Conservation (phyloP, 2,329 filamentous ascomycete species). For the Xylariaceae sp. region DNA sequence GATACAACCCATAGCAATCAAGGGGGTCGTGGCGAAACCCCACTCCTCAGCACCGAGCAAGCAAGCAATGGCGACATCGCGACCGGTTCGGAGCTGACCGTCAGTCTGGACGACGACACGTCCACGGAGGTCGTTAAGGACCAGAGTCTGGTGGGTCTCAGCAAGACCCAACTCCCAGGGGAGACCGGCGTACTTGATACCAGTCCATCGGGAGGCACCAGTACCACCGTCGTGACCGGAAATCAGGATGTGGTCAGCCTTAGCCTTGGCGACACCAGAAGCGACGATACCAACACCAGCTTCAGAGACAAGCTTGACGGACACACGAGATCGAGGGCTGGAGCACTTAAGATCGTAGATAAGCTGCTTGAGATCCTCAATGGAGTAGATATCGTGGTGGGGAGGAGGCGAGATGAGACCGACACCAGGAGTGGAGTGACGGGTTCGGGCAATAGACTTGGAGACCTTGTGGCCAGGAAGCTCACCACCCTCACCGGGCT, state of each 20-base stretch:
- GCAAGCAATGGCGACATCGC: constrained; percentile 91
- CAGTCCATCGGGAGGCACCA: constrained; percentile 94
- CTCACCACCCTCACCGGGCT: constrained; percentile 96
- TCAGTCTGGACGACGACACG: constrained; percentile 96
- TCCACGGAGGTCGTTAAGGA: constrained; percentile 90
- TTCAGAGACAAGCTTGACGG: constrained; percentile 96
- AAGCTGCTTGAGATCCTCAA: constrained; percentile 94
- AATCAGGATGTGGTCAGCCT: constrained; percentile 94
- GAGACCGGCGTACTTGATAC: constrained; percentile 96
- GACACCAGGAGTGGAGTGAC: constrained; percentile 93
- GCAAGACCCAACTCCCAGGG: constrained; percentile 96
- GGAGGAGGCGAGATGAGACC: constrained; percentile 93
- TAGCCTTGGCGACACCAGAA: constrained; percentile 94
- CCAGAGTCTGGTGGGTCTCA: constrained; percentile 93
- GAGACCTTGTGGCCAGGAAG: constrained; percentile 96
- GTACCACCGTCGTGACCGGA: constrained; percentile 96
- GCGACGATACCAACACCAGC: constrained; percentile 96
- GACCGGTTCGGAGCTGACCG: constrained; percentile 85
- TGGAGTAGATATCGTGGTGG: constrained; percentile 98
- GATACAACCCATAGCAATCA: constrained; percentile 96
- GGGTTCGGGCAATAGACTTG: constrained; percentile 85
- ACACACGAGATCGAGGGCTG: constrained; percentile 85
- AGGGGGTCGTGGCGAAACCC: constrained; percentile 89
- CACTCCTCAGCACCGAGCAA: constrained; percentile 96
- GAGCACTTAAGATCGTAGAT: constrained; percentile 98